These are phyloP conservation scores for Pleodorina starrii DNA, from an alignment of 139 green algal genomes.

Conservation along the genomic window DNA sequence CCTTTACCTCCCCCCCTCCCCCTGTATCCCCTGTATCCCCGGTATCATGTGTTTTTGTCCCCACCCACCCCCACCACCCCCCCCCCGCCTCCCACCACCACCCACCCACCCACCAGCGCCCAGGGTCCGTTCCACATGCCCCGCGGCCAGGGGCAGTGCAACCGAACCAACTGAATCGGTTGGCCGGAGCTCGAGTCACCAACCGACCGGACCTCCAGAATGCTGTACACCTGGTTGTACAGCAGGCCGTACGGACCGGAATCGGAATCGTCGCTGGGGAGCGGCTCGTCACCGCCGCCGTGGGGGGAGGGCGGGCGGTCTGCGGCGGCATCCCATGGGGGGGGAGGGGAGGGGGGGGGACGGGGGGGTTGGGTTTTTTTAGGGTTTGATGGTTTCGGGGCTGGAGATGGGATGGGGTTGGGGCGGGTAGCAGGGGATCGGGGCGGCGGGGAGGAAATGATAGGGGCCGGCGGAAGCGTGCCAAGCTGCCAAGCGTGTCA, in stretches of 20 bases:
- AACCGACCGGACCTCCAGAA: constrained; percentile 46
- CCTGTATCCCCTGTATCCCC: neutral
- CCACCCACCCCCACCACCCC: neutral
- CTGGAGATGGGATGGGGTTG: too few species aligned
- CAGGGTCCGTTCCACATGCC: constrained; percentile 62
- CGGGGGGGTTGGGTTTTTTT: neutral
- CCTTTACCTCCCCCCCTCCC: neutral
- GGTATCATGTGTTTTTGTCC: too few species aligned
- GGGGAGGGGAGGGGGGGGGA: neutral
- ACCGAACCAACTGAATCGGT: constrained; percentile 55
- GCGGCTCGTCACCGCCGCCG: neutral
- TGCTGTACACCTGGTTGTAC: constrained; percentile 48
- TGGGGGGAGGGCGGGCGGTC: neutral
- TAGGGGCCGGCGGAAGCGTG: too few species aligned
- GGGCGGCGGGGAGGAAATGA: too few species aligned
- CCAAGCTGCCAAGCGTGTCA: too few species aligned
- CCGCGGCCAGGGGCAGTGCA: constrained; percentile 66
- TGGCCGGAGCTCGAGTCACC: too few species aligned
- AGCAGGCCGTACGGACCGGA: constrained; percentile 15
- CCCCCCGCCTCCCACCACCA: neutral
- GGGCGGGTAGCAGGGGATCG: too few species aligned
- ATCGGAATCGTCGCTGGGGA: neutral
- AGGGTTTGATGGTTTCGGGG: neutral
- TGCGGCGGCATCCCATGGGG: neutral
- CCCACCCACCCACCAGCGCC: constrained; percentile 4